Conservation (phyloP, 495 filamentous ascomycete genomes). For the Trypethelium eluteriae region DNA sequence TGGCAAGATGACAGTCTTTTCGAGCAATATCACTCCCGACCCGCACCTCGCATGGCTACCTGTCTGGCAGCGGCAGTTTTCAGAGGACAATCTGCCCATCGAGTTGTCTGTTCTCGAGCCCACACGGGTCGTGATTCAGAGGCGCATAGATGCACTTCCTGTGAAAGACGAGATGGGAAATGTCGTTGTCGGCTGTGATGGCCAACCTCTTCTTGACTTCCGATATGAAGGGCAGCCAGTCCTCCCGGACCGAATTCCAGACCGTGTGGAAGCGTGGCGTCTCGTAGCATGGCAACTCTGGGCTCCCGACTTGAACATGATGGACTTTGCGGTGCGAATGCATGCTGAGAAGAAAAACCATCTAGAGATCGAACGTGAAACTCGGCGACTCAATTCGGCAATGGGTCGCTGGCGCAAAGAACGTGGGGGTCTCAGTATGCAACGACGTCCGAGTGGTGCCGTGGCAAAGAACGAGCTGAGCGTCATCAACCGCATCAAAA, state of each 20-base stretch:
- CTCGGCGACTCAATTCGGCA: neutral
- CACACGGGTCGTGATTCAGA: neutral
- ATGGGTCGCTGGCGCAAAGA: conserved; percentile 5
- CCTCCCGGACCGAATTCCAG: neutral
- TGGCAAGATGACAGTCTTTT: neutral
- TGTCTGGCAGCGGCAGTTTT: neutral
- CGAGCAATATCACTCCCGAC: neutral
- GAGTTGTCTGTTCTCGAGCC: neutral
- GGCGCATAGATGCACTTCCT: neutral
- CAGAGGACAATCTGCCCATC: neutral
- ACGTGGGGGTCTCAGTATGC: neutral
- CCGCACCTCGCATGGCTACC: neutral
- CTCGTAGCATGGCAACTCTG: neutral
- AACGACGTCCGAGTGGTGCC: neutral
- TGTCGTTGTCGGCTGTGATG: neutral
- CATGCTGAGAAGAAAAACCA: neutral
- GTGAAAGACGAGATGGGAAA: neutral
- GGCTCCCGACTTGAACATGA: neutral
- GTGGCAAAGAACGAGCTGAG: neutral
- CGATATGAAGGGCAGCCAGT: neutral
- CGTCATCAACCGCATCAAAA: neutral
- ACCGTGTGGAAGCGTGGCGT: neutral
- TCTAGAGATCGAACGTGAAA: neutral
- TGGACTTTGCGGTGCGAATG: neutral
- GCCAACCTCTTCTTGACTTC: neutral